Base-by-base conservation (phyloP, 306 rosid species). In the Bauhinia variegata region DNA sequence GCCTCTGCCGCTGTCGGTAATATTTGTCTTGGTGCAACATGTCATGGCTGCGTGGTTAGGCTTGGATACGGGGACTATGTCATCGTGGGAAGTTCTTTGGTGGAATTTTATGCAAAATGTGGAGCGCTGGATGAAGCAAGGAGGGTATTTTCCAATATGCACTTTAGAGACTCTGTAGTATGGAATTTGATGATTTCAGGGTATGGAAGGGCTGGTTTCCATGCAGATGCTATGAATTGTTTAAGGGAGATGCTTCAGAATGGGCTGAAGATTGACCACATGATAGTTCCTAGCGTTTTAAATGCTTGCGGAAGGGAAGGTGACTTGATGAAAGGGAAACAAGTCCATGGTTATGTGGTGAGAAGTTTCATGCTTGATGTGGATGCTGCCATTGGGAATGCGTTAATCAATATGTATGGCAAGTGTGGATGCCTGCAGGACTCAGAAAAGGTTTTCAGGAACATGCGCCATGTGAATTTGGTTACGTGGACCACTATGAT, bases 401-500 rank as follows among this genome's bases (percentile, higher is more conserved):
- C 93, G 5, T 83, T 89, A 80, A 89, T 87, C 30, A 87, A 80
- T 60, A 81, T 75, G 82, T 87, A 84, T 55, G 79, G 82, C 0
- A 89, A 87, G 65, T 89, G 93, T 65, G 91, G 96, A 57, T 72
- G 83, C 71, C 79, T 86, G 67, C 67, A 61, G 12, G 68, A 72
- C 67, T 79, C 88, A 1, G 82, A 86, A 63, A 83, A 75, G 69
- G 75, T 89, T 56, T 89, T 87, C 63, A 11, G 60, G 70, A 76
- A 66, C 11, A 70, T 86, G 82, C 4, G 13, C 28, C 38, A 32
- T 4, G 33, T 75, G 61, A 87, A 83, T 74, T n/a, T 80, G 55
- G 68, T 89, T 38, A 80, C 96, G 5, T 87, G 86, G 91, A 89
- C 96, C 6, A 38, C 93, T 33, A 75, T 89, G 93, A 84, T 87